Base-by-base conservation (phyloP, 306 rosid genomes). In the Parietaria judaica region DNA sequence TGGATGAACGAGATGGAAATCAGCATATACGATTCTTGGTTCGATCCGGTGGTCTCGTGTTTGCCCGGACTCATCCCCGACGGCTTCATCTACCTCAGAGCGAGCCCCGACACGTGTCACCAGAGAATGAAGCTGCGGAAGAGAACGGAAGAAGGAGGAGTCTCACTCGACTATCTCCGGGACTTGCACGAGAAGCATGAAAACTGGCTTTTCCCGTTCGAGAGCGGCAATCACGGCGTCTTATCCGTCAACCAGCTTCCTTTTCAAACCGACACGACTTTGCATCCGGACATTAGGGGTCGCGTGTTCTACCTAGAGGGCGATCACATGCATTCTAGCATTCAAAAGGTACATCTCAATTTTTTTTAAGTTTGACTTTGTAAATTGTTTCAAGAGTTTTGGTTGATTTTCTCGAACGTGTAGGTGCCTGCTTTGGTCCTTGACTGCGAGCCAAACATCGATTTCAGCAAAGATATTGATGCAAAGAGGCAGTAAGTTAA, bases 1-100 rank as follows among this genome's bases (percentile, higher is more conserved):
- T 92, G 98, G 98, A 92, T 92, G 98, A 92, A 79, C 77, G 98
- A 84, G 81, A 92, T 92, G 98, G 98, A 92, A 84, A 88, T 88
- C 73, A 92, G 98, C 75, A 88, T 92, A 57, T 92, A 92, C 47
- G 98, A 92, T 78, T 92, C 98, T 14, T 88, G 98, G 98, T 92
- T 92, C 76, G 98, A 92, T 77, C 98, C 95, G 23, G 98, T 88
- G 5, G 98, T 92, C 60, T 92, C 98, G 16, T 71, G 82, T 77
- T 80, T 92, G 84, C 98, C 96, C 35, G 98, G 98, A 59, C 96
- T 92, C 47, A 76, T 92, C 53, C 98, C 98, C 14, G 99, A 92
- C 58, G 99, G 81, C 61, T 92, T 92, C 76, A 92, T 92, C 79
- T 92, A 92, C 80, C 94, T 92, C 56, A 84, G 99, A 81, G 99